Conservation (phyloP, 169 alveolate species). For the Cryptosporidium muris region DNA sequence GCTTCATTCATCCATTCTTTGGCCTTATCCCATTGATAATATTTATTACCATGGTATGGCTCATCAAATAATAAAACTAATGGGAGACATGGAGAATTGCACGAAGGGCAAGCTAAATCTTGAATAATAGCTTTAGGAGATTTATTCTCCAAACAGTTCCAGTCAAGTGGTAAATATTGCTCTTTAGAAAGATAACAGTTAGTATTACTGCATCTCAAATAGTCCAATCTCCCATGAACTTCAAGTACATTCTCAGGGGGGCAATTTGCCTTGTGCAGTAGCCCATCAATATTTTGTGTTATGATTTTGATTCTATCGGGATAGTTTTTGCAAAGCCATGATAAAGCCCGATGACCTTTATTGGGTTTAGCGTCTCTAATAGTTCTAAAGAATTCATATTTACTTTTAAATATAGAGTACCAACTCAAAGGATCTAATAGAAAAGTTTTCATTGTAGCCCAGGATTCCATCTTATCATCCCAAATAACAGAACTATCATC, state of each 20-base stretch:
- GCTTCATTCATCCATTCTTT: constrained; percentile 67
- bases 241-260: constrained; percentile 51
- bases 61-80: constrained; percentile 52
- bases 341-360: constrained; percentile 41
- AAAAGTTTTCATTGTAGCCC: constrained; percentile 56
- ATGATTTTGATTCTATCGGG: constrained; percentile 39
- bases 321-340: constrained; percentile 13
- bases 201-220: constrained; percentile 31
- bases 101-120: constrained; percentile 27
- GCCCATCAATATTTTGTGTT: constrained; percentile 66
- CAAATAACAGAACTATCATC: constrained; percentile 35
- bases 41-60: constrained; percentile 42
- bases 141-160: background rate
- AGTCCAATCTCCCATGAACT: constrained; percentile 64
- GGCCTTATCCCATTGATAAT: constrained; percentile 61
- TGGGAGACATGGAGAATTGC: constrained; percentile 26
- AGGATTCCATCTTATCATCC: constrained; percentile 38
- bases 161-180: constrained; percentile 11
- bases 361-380: constrained; percentile 51
- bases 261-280: constrained; percentile 32
- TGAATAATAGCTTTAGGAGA: constrained; percentile 6
- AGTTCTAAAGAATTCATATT: constrained; percentile 20
- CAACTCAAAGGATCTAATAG: constrained; percentile 23
- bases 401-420: constrained; percentile 27
- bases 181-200: constrained; percentile 23